Conservation (phyloP, 2,329 filamentous ascomycete species). For the Waltergamsia citrina region DNA sequence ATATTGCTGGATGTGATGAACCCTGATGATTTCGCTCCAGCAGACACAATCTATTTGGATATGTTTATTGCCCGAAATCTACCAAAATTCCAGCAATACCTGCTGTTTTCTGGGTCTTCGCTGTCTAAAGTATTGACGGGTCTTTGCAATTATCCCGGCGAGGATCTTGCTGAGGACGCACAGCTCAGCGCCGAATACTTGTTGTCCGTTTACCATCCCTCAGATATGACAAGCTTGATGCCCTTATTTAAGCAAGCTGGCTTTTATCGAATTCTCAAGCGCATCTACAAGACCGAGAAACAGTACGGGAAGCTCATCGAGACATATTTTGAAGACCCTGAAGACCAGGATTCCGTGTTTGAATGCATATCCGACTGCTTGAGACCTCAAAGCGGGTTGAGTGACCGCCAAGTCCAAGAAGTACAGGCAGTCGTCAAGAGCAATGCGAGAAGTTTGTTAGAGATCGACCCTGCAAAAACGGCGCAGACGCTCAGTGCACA, state of each 20-base stretch:
- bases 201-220: constrained; percentile 84
- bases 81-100: constrained; percentile 93
- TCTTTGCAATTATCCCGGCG: constrained; percentile 74
- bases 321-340: constrained; percentile 76
- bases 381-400: constrained; percentile 51
- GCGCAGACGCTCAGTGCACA: constrained; percentile 56
- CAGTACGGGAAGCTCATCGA: constrained; percentile 71
- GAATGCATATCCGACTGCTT: constrained; percentile 70
- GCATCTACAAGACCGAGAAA: constrained; percentile 70
- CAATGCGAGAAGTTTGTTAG: constrained; percentile 57
- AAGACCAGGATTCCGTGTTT: constrained; percentile 69
- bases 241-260: constrained; percentile 68
- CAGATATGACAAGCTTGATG: constrained; percentile 68
- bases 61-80: constrained; percentile 97
- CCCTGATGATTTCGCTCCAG: constrained; percentile 59
- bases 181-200: constrained; percentile 96
- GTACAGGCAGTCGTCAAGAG: constrained; percentile 57
- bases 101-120: constrained; percentile 79
- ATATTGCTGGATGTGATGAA: constrained; percentile 90
- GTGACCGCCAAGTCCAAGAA: constrained; percentile 61
- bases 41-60: constrained; percentile 89
- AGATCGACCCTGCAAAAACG: constrained; percentile 54
- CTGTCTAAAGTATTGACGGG: constrained; percentile 73
- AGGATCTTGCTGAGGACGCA: constrained; percentile 80
- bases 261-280: constrained; percentile 88